Evolutionary conservation across 2,329 filamentous ascomycete species (phyloP), one percentile per base, ranked within the genome.

Genomic region (Xylogone sp.): DNA sequence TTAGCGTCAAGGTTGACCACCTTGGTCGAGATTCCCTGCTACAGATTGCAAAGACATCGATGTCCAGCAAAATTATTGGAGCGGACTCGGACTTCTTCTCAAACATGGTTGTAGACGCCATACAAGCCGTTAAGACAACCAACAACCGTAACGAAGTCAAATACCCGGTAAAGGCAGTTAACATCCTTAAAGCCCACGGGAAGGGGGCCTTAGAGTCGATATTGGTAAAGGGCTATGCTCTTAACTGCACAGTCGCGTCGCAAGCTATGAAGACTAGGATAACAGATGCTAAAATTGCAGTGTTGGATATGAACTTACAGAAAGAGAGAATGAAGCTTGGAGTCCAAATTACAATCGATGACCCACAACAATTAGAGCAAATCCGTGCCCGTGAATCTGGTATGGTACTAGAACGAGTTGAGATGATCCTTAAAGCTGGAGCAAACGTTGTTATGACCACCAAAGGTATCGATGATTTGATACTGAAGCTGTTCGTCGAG

Each of bases 281-380:
- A 68, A 83, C 82, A 48, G 92, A 97, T 71, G 94, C 94, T 60
- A 97, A 96, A 78, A 99, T 99, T 71, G 94, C 94, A 46, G 87
- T 93, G 64, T 74, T 99, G 55, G 94, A 99, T 69, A 97, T 99
- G 83, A 99, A 99, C 73, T 72, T 99, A 65, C 93, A 97, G 68
- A 99, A 99, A 78, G 93, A 97, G 78, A 83, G 93, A 62, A 97
- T 99, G 94, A 97, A 99, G 82, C 78, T 99, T 53, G 94, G 94
- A 60, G 94, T 99, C 54, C 93, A 99, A 72, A 96, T 99, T 65
- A 97, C 94, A 12, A 88, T 99, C 59, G 94, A 99, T 63, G 94
- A 99, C 69, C 94, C 94, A 46, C 87, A 95, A 69, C 94, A 99
- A 72, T 81, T 99, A 47, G 94, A 99, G 77, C 92, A 97, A 79